Conservation (phyloP, 2,329 filamentous ascomycete genomes). For the Epichloe scottii region DNA sequence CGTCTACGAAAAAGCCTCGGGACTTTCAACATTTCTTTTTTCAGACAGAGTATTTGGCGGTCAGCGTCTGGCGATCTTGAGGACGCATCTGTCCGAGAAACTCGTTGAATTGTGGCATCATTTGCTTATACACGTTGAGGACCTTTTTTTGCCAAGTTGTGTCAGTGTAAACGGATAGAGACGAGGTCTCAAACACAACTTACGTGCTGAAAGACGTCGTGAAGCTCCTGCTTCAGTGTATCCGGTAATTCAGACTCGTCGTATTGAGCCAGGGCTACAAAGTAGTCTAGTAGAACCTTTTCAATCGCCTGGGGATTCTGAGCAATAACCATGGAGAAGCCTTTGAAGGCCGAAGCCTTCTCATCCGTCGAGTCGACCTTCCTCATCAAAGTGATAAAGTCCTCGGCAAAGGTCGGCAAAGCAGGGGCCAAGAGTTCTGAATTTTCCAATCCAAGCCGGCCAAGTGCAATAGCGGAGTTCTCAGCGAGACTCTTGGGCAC, state of each 20-base stretch:
- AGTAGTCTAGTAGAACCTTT: conserved; percentile 68
- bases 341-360: conserved; percentile 85
- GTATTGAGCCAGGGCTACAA: conserved; percentile 71
- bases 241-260: conserved; percentile 49
- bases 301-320: conserved; percentile 90
- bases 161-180: not conserved
- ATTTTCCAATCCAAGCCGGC: conserved; percentile 72
- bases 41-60: conserved; percentile 33
- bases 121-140: conserved; percentile 41
- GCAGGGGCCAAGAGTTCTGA: conserved; percentile 65
- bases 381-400: conserved; percentile 71
- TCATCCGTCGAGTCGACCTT: conserved; percentile 83
- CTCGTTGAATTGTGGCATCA: conserved; percentile 46
- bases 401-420: conserved; percentile 65
- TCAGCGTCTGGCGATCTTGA: conserved; percentile 37
- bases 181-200: conserved; percentile 18
- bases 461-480: conserved; percentile 88
- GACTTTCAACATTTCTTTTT: not conserved
- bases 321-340: conserved; percentile 74
- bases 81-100: conserved; percentile 39
- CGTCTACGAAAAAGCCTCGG: not conserved
- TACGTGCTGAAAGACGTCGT: conserved; percentile 66
- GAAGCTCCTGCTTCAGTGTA: conserved; percentile 51
- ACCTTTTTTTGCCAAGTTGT: conserved; percentile 24
- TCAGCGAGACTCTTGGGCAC: conserved; percentile 81